Conservation (phyloP, 495 filamentous ascomycete species). For the Tuber umbilicatum region DNA sequence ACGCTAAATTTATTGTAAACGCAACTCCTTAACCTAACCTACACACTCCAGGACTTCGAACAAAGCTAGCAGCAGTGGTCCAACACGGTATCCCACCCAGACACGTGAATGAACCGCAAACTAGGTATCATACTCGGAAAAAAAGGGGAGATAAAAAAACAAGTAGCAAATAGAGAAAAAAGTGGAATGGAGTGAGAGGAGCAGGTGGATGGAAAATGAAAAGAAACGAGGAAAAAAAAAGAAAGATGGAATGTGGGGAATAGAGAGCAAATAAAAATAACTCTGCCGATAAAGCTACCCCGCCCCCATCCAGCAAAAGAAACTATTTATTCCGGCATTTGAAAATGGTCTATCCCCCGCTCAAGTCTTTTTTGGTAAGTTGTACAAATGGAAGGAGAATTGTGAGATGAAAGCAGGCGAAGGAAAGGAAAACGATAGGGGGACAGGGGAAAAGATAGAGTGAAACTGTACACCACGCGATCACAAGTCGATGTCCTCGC, state of each 20-base stretch:
- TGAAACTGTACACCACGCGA: background rate
- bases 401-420: background rate
- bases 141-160: no score
- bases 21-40: background rate
- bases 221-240: background rate
- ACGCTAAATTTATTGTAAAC: background rate
- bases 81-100: background rate
- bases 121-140: background rate
- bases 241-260: background rate
- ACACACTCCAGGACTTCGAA: background rate
- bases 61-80: background rate
- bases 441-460: background rate
- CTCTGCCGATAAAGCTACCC: background rate
- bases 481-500: background rate
- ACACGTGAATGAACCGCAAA: background rate
- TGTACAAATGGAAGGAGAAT: background rate
- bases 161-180: background rate
- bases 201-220: background rate
- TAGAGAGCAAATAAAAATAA: background rate
- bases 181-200: background rate
- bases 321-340: background rate
- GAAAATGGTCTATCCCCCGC: background rate
- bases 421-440: background rate
- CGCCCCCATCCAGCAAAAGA: background rate
- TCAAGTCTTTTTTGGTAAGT: background rate